Evolutionary conservation across 2,329 filamentous ascomycete genomes (phyloP).

Genomic region (Pyrenochaeta sp.): DNA sequence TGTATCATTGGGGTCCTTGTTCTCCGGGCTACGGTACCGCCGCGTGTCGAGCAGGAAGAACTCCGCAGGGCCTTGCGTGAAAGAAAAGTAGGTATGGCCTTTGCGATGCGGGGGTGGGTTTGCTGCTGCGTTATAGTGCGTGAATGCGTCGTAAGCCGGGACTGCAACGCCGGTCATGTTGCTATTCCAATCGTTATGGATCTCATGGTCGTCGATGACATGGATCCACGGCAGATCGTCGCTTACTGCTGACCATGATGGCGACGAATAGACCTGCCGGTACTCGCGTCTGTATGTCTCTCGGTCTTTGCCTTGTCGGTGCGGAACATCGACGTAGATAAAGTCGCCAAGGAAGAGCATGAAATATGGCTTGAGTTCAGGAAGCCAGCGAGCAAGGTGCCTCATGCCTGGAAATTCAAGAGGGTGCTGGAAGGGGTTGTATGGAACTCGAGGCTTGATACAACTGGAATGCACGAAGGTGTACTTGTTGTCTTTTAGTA

Average conservation of each 20-base stretch:
- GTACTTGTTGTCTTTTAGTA: conserved; percentile 71
- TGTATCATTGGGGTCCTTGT: conserved; percentile 66
- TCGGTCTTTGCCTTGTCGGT: conserved; percentile 73
- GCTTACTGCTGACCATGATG: conserved; percentile 81
- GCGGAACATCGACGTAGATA: conserved; percentile 89
- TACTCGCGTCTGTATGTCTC: conserved; percentile 91
- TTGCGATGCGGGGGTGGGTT: conserved; percentile 78
- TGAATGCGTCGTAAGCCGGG: conserved; percentile 83
- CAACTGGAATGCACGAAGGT: conserved; percentile 94
- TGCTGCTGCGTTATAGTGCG: conserved; percentile 81
- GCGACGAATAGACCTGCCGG: conserved; percentile 92
- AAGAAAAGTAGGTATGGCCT: conserved; percentile 84
- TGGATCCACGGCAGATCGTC: conserved; percentile 95
- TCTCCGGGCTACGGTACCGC: conserved; percentile 78
- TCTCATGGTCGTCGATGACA: conserved; percentile 96
- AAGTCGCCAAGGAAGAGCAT: conserved; percentile 83
- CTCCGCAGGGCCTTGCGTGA: conserved; percentile 86
- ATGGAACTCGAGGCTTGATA: conserved; percentile 90
- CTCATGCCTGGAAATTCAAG: conserved; percentile 82
- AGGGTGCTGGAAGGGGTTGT: conserved; percentile 83
- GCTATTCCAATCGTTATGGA: conserved; percentile 88
- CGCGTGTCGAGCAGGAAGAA: conserved; percentile 97
- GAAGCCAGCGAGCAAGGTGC: conserved; percentile 76
- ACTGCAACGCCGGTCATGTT: conserved; percentile 83
- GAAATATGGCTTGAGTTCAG: conserved; percentile 74